Evolutionary conservation across 257 asterid species (phyloP).

Genomic region (Nicotiana tomentosiformis): DNA sequence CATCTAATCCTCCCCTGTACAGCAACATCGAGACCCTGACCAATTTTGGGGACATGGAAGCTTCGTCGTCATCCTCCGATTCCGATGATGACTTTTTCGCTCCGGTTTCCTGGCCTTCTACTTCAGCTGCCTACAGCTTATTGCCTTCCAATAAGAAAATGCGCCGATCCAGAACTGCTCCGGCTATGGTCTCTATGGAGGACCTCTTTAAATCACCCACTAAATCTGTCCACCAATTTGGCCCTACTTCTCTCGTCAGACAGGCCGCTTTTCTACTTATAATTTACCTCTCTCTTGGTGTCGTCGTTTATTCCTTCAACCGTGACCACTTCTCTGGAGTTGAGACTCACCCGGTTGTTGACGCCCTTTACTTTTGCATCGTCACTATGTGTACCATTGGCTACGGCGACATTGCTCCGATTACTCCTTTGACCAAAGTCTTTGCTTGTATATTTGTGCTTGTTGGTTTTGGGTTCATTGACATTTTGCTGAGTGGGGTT

Average conservation of each 20-base stretch:
- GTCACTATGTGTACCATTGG: slow-evolving; percentile 92
- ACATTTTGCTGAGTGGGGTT: slow-evolving; percentile 64
- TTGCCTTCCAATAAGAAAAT: slow-evolving; percentile 17
- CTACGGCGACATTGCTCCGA: slow-evolving; percentile 76
- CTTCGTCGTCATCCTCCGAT: not conserved
- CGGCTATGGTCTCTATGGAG: slow-evolving; percentile 32
- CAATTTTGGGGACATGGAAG: too few relatives aligned
- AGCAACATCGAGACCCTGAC: too few relatives aligned
- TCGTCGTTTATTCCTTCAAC: slow-evolving; percentile 42
- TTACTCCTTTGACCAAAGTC: slow-evolving; percentile 43
- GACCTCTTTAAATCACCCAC: slow-evolving; percentile 7
- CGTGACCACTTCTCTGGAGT: slow-evolving; percentile 41
- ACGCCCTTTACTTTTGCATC: slow-evolving; percentile 72
- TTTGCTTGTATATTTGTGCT: slow-evolving; percentile 67
- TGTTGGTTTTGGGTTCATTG: slow-evolving; percentile 76
- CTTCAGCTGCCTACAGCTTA: slow-evolving; percentile 9
- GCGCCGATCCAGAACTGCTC: slow-evolving; percentile 44
- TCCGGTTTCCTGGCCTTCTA: not conserved
- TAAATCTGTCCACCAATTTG: not conserved
- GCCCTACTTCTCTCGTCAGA: slow-evolving; percentile 13
- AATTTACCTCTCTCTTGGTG: slow-evolving; percentile 60
- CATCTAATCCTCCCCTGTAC: too few relatives aligned
- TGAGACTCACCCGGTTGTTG: slow-evolving; percentile 67
- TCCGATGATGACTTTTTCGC: not conserved
- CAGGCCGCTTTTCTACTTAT: slow-evolving; percentile 53